Conservation (phyloP, 192 early-diverging fungal species). For the Umbelopsis sp. region DNA sequence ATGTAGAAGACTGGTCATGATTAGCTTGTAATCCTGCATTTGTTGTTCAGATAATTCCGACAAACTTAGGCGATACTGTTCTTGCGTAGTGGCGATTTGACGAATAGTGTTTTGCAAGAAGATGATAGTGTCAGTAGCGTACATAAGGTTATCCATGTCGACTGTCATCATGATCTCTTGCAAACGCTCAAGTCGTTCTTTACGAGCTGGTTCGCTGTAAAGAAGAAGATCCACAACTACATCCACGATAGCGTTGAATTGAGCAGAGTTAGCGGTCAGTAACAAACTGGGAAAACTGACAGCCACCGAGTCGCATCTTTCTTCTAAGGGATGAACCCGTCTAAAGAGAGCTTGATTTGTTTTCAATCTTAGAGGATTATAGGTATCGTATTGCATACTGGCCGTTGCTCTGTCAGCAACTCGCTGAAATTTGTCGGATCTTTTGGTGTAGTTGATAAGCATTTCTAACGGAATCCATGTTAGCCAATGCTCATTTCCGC, state of each 20-base stretch:
- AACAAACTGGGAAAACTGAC: conserved; percentile 77
- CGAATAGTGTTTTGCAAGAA: conserved; percentile 64
- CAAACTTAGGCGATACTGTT: conserved; percentile 38
- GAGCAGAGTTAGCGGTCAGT: conserved; percentile 73
- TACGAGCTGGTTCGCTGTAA: conserved; percentile 80
- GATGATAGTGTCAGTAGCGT: conserved; percentile 56
- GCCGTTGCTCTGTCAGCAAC: conserved; percentile 62
- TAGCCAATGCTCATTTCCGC: conserved; percentile 55
- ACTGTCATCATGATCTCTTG: conserved; percentile 80
- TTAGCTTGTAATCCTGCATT: conserved; percentile 32
- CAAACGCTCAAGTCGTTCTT: conserved; percentile 69
- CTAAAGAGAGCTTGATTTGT: conserved; percentile 23
- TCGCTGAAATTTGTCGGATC: conserved; percentile 54
- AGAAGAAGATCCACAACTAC: conserved; percentile 79
- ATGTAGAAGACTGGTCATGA: conserved; percentile 30
- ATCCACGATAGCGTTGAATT: conserved; percentile 75
- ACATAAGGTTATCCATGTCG: conserved; percentile 72
- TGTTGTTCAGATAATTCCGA: conserved; percentile 23
- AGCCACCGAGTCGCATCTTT: conserved; percentile 65
- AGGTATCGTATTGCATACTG: conserved; percentile 64
- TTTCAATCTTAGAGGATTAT: conserved; percentile 70
- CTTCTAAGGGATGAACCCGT: conserved; percentile 48
- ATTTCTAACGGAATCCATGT: conserved; percentile 76
- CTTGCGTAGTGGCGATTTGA: conserved; percentile 39
- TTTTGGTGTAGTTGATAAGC: conserved; percentile 52